Percentiles rank a stretch among this genome's conserved stretches.
These are phyloP conservation scores for Pseudogymnoascus sp. DNA, from an alignment of 2,329 filamentous ascomycete genomes.

Conservation along the genomic window DNA sequence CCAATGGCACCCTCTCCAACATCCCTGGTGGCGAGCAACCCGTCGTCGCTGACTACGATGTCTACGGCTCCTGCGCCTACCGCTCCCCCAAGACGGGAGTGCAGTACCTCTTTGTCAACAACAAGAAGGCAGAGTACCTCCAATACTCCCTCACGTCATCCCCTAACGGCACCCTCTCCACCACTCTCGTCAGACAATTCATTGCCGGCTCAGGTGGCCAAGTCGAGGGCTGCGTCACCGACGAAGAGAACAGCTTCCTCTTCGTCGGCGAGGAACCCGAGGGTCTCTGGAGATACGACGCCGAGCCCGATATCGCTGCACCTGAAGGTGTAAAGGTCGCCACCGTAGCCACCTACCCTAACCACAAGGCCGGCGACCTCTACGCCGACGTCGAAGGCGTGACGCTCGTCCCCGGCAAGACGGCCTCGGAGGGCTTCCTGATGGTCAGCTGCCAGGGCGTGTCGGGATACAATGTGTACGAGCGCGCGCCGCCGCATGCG, in stretches of 20 bases:
- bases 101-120: conserved; percentile 47
- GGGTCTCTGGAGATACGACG: conserved; percentile 43
- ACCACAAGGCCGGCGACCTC: conserved; percentile 32
- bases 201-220: conserved; percentile 42
- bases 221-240: conserved; percentile 45
- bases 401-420: conserved; percentile 39
- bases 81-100: conserved; percentile 37
- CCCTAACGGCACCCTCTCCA: conserved; percentile 34
- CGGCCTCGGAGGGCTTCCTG: conserved; percentile 38
- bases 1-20: conserved; percentile 34
- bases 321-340: conserved; percentile 30
- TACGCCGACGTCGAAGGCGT: conserved; percentile 47
- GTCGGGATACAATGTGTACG: conserved; percentile 44
- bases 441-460: conserved; percentile 45
- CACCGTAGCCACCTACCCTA: conserved; percentile 28
- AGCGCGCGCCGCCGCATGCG: conserved; percentile 38
- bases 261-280: conserved; percentile 44
- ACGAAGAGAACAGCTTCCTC: conserved; percentile 42
- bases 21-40: conserved; percentile 40
- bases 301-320: conserved; percentile 37
- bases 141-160: conserved; percentile 41
- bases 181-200: conserved; percentile 42
- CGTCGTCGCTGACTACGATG: conserved; percentile 35
- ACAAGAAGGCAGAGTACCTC: conserved; percentile 44
- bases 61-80: conserved; percentile 46